Conservation (phyloP, 306 rosid genomes). For the Malus fusca region DNA sequence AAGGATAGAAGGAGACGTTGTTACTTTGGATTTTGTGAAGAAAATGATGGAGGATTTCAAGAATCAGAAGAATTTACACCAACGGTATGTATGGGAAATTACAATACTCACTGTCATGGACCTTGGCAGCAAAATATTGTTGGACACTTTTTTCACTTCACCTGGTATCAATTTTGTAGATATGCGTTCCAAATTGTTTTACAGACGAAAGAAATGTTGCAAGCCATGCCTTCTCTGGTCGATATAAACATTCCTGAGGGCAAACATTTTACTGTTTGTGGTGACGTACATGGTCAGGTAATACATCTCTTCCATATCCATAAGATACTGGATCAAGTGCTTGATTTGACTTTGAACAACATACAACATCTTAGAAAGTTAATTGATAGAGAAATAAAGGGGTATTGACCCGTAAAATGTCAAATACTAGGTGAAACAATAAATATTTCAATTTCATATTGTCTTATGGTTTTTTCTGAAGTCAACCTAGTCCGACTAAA, state of each 20-base stretch:
- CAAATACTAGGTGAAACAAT: neutral
- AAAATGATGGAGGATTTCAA: constrained; percentile 96
- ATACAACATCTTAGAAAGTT: neutral
- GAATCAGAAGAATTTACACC: constrained; percentile 80
- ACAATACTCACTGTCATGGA: neutral
- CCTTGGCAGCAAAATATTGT: constrained; percentile 13
- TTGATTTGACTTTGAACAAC: constrained; percentile 7
- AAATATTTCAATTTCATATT: neutral
- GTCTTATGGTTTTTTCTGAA: neutral
- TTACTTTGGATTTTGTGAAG: constrained; percentile 86
- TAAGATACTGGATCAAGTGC: neutral
- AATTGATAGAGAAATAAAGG: neutral
- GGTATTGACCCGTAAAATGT: neutral
- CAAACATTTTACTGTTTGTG: constrained; percentile 88
- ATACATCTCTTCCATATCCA: constrained; percentile 10
- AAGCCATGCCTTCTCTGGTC: constrained; percentile 81
- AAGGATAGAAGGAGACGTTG: constrained; percentile 84
- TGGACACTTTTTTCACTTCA: constrained; percentile 10
- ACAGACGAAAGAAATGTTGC: constrained; percentile 73
- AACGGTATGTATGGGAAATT: constrained; percentile 54
- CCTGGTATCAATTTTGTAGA: constrained; percentile 33
- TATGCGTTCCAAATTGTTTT: constrained; percentile 94
- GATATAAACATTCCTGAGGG: constrained; percentile 70
- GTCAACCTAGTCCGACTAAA: neutral
- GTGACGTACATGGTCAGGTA: constrained; percentile 99